phyloP scores from a whole-genome alignment of 805 yeast genomes.

The Lachancea nothofagi region DNA sequence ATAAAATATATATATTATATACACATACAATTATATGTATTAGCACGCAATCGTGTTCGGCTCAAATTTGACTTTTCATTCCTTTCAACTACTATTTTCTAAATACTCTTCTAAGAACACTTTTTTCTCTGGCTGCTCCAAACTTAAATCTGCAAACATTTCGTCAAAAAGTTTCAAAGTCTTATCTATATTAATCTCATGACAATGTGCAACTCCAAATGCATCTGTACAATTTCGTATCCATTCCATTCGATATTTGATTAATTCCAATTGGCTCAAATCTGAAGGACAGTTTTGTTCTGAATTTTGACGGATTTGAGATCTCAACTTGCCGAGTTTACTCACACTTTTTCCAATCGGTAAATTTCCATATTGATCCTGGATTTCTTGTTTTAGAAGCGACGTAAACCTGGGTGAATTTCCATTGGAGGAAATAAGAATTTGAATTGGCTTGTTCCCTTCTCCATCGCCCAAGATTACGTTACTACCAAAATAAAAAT shows the following conservation, averaged over 20 bases:
- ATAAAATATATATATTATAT: too few relatives aligned
- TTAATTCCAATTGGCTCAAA: constrained; percentile 11
- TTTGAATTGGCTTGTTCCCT: constrained; percentile 6
- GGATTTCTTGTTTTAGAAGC: constrained; percentile 27
- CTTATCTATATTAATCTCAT: constrained; percentile 19
- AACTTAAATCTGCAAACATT: constrained; percentile 18
- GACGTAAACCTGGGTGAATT: constrained; percentile 32
- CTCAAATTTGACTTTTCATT: neutral
- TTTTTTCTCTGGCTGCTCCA: constrained; percentile 14
- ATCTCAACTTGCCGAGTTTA: constrained; percentile 24
- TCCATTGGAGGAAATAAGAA: constrained; percentile 20
- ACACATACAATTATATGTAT: too few relatives aligned
- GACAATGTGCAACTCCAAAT: constrained; percentile 28
- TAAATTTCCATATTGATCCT: constrained; percentile 13
- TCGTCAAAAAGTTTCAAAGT: constrained; percentile 17
- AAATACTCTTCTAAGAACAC: constrained; percentile 1
- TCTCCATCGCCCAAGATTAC: constrained; percentile 15
- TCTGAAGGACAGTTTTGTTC: constrained; percentile 10
- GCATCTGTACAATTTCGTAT: constrained; percentile 27
- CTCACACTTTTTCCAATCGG: constrained; percentile 23
- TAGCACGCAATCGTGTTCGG: too few relatives aligned
- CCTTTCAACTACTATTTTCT: neutral
- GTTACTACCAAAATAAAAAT: constrained; percentile 34
- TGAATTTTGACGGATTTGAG: constrained; percentile 15
- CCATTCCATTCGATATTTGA: constrained; percentile 32